These are phyloP conservation scores for Yamadazyma takamatsuzukensis DNA, from an alignment of 805 yeast genomes.

Conservation along the genomic window DNA sequence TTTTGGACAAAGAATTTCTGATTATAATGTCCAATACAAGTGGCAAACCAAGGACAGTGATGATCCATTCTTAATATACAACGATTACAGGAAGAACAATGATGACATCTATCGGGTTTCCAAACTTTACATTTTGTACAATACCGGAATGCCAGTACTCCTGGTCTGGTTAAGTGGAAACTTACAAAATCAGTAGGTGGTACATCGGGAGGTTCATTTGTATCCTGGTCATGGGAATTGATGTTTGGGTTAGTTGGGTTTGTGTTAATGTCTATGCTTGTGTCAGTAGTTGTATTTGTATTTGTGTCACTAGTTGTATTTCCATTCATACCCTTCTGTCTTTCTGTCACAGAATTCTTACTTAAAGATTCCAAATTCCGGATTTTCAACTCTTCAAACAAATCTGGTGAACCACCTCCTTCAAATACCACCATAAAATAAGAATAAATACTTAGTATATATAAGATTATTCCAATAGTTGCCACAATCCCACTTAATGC, in stretches of 20 bases:
- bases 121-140: constrained; percentile 51
- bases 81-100: constrained; percentile 46
- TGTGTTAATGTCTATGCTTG: no score
- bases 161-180: constrained; percentile 40
- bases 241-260: no score
- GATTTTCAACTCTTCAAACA: constrained; percentile 44
- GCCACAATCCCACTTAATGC: constrained; percentile 15
- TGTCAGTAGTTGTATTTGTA: no score
- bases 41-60: constrained; percentile 87
- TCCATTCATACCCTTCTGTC: no score
- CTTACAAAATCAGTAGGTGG: constrained; percentile 36
- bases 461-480: constrained; percentile 24
- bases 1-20: constrained; percentile 80
- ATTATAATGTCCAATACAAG: constrained; percentile 80
- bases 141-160: constrained; percentile 56
- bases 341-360: neutral
- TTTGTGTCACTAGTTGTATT: no score
- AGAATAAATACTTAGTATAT: constrained; percentile 40
- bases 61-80: constrained; percentile 57
- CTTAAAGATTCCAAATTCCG: constrained; percentile 12
- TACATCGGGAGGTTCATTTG: constrained; percentile 5
- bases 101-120: constrained; percentile 62
- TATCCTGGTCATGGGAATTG: no score
- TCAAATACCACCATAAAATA: constrained; percentile 49
- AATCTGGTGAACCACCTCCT: constrained; percentile 68